Evolutionary conservation across 257 asterid genomes (phyloP), one percentile per base, ranked within the genome.

Genomic region (Agastache rugosa): DNA sequence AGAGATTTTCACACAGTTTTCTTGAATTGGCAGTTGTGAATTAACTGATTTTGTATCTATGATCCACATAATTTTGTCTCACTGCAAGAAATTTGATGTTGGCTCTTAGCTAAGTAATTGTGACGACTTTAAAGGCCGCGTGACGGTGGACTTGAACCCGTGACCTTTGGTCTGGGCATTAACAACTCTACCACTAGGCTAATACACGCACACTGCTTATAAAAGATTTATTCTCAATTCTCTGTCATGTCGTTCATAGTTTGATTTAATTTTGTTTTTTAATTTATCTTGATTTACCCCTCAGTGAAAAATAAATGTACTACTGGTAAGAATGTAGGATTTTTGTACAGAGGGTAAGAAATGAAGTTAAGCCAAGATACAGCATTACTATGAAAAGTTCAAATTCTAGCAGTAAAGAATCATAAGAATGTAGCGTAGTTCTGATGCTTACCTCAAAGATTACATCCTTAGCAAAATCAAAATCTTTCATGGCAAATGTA

Each of bases 381-480:
- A 25, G 14, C 39, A 58, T 22, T 58, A 58, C 19, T 58, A 27
- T 12, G 41, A 27, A 23, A 6, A 14, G 12, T 23, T 2, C 4
- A 6, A 56, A 25, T 20, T 64, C 17, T 37, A 63, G 48, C 69
- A 37, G 61, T 48, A n/a, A 48, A 47, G 17, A 47, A 16, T 31
- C 29, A 15, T 4, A 50, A 48, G 62, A 50, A 68, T 50, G 3
- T 47, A 11, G 48, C 4, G 19, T 15, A 45, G 8, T 3, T 3
- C 51, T 45, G 55, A 16, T 48, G 20, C 22, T 14, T 45, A 16
- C 55, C 4, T 15, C 56, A 19, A 16, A 50, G 59, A 20, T 50
- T 10, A 48, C 61, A 69, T 69, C 39, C 72, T 53, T 53, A 47
- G 14, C 65, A 44, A 58, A 45, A 23, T 10, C 65, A 44, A 58